A percentile compares a stretch with the other conserved stretches of the same genome.
Conservation (phyloP, 345 rosid species). For the Pugionium dolabratum region DNA sequence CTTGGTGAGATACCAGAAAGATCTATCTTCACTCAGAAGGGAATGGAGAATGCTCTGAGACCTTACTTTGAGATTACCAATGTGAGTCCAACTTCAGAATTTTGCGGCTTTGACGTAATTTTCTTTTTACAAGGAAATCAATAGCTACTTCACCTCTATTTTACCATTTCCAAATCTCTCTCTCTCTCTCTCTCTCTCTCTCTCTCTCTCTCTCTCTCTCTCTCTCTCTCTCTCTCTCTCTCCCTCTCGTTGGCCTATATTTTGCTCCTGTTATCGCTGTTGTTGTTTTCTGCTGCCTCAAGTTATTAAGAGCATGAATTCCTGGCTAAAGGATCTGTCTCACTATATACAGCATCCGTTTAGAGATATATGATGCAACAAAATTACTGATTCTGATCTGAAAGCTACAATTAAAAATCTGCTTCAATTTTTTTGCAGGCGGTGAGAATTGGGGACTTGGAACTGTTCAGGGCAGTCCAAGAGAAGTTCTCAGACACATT, state of each 20-base stretch:
- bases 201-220: not conserved
- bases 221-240: too few relatives aligned
- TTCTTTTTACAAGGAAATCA: not conserved
- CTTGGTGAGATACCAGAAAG: constrained; percentile 90
- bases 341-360: not conserved
- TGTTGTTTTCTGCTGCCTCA: constrained; percentile 2
- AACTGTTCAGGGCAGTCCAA: constrained; percentile 69
- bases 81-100: constrained; percentile 47
- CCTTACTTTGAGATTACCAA: constrained; percentile 90
- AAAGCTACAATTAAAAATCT: not conserved
- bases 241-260: not conserved
- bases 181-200: too few relatives aligned
- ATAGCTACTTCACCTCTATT: constrained; percentile 7
- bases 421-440: constrained; percentile 50
- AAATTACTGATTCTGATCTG: constrained; percentile 14
- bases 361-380: constrained; percentile 22
- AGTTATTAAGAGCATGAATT: not conserved
- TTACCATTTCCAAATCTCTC: constrained; percentile 12
- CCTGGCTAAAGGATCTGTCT: constrained; percentile 4
- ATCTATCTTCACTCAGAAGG: constrained; percentile 80
- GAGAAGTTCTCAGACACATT: constrained; percentile 69
- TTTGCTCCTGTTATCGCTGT: not conserved
- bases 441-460: constrained; percentile 87
- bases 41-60: constrained; percentile 79
- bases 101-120: not conserved